Conservation (phyloP, 306 rosid species). For the Sindora glabra region DNA sequence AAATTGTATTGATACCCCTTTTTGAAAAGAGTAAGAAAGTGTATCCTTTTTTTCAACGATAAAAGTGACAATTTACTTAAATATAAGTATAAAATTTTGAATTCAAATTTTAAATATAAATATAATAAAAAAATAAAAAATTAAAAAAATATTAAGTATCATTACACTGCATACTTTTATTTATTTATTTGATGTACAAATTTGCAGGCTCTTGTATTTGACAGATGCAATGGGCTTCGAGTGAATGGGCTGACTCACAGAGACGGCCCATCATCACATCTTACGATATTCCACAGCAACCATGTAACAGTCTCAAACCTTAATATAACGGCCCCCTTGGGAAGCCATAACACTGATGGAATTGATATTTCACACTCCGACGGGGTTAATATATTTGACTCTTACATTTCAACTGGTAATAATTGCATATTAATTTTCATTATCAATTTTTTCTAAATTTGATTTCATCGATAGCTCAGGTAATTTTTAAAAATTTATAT, state of each 20-base stretch:
- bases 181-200: too few relatives aligned
- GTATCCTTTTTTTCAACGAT: too few relatives aligned
- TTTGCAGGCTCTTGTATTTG: slow-evolving; percentile 2
- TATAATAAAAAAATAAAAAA: too few relatives aligned
- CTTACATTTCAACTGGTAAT: slow-evolving; percentile 22
- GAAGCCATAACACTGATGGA: slow-evolving; percentile 29
- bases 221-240: background rate
- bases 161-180: background rate
- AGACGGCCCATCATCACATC: slow-evolving; percentile 11
- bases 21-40: too few relatives aligned
- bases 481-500: background rate
- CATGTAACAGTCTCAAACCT: background rate
- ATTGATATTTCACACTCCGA: background rate
- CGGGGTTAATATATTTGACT: background rate
- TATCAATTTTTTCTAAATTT: too few relatives aligned
- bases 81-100: background rate
- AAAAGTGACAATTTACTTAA: too few relatives aligned
- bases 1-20: too few relatives aligned
- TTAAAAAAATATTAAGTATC: background rate
- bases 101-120: too few relatives aligned
- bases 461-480: too few relatives aligned
- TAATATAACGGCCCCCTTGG: slow-evolving; percentile 5
- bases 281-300: background rate
- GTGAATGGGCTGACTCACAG: background rate
- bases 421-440: background rate